These are phyloP conservation scores for Astraeus odoratus DNA, from an alignment of 768 basidiomycete species.

Conservation along the genomic window DNA sequence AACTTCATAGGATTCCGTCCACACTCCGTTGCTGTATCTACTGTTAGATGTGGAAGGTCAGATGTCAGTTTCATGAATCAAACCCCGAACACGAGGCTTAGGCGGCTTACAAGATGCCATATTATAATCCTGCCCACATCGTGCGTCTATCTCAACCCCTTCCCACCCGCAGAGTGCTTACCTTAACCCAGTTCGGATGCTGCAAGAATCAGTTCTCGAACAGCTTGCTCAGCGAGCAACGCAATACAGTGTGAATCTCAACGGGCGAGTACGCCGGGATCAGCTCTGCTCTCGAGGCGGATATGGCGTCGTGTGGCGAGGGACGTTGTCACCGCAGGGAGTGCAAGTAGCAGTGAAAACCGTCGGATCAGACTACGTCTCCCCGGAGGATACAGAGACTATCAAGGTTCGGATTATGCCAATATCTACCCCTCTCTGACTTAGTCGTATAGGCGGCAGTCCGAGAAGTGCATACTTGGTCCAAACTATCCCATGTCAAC, in stretches of 20 bases:
- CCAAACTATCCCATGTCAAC: background rate
- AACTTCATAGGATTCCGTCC: too few relatives aligned
- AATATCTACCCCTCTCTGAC: background rate
- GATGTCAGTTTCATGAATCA: too few relatives aligned
- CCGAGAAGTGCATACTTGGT: background rate
- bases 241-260: background rate
- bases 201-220: too few relatives aligned
- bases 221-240: background rate
- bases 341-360: background rate
- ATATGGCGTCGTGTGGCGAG: background rate
- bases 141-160: too few relatives aligned
- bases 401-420: background rate
- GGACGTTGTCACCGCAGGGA: background rate
- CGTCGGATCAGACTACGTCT: background rate
- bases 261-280: background rate
- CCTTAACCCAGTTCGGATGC: too few relatives aligned
- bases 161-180: too few relatives aligned
- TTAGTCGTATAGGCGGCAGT: background rate
- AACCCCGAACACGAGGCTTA: too few relatives aligned
- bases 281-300: background rate
- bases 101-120: too few relatives aligned
- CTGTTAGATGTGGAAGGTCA: too few relatives aligned
- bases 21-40: too few relatives aligned
- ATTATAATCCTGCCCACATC: too few relatives aligned
- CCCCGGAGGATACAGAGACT: background rate